These are phyloP conservation scores for Spirogloea muscicola DNA, from an alignment of 139 green algal genomes.

Conservation along the genomic window DNA sequence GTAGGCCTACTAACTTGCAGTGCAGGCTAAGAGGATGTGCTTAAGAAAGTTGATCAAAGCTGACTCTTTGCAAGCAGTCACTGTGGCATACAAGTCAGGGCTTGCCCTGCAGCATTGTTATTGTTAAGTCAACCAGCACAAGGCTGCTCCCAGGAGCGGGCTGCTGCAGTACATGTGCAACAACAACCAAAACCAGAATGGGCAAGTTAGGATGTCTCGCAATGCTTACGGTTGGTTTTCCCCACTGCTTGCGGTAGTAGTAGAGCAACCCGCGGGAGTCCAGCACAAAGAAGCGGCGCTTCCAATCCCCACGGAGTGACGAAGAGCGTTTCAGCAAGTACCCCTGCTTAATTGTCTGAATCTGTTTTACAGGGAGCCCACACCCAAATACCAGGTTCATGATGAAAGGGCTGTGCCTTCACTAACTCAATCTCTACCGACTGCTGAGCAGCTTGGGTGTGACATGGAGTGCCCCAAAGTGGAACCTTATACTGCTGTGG, in stretches of 20 bases:
- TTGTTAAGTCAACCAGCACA: neutral
- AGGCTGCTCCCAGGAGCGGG: neutral
- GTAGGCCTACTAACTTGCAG: neutral
- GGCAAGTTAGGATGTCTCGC: neutral
- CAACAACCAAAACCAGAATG: neutral
- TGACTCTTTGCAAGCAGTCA: neutral
- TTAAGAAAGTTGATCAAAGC: neutral
- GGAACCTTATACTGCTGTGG: too few relatives aligned
- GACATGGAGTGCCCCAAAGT: too few relatives aligned
- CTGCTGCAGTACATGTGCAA: neutral
- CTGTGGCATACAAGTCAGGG: neutral
- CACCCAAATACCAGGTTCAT: neutral
- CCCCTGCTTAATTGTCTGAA: slow-evolving; percentile 53
- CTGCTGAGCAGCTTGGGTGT: too few relatives aligned
- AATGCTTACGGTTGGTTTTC: slow-evolving; percentile 21
- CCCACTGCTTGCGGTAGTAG: slow-evolving; percentile 40
- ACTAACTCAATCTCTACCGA: too few relatives aligned
- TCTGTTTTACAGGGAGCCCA: neutral
- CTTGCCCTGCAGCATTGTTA: neutral
- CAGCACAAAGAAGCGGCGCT: slow-evolving; percentile 85
- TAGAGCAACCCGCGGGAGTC: slow-evolving; percentile 58
- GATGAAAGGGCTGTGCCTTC: too few relatives aligned
- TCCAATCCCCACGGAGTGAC: slow-evolving; percentile 66
- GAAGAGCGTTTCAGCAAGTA: slow-evolving; percentile 74
- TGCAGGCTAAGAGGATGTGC: neutral